Conservation (phyloP, 495 filamentous ascomycete genomes). For the Annulohypoxylon stygium region DNA sequence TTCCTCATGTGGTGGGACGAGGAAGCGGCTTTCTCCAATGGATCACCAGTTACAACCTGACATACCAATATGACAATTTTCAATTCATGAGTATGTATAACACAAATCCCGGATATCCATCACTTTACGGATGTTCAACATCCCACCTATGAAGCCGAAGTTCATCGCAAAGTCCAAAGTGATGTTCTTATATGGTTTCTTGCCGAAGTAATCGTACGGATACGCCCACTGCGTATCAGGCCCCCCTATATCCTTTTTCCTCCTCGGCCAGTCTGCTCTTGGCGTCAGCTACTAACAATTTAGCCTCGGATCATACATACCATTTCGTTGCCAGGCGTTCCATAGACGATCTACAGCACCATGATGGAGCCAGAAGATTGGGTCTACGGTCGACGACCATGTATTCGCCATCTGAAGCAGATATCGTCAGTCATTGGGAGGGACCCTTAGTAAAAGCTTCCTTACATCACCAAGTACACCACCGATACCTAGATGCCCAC, state of each 20-base stretch:
- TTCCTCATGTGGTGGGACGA: slow-evolving; percentile 83
- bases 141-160: slow-evolving; percentile 40
- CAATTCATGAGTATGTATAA: slow-evolving; percentile 50
- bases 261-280: slow-evolving; percentile 35
- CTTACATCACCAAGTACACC: slow-evolving; percentile 48
- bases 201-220: slow-evolving; percentile 52
- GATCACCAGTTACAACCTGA: neutral
- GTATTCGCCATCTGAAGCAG: slow-evolving; percentile 42
- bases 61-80: neutral
- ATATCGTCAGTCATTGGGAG: slow-evolving; percentile 24
- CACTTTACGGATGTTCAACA: slow-evolving; percentile 50
- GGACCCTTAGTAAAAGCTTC: neutral
- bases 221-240: slow-evolving; percentile 52
- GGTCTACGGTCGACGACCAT: slow-evolving; percentile 57
- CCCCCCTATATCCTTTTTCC: slow-evolving; percentile 52
- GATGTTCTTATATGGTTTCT: slow-evolving; percentile 52
- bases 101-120: slow-evolving; percentile 59
- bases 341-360: slow-evolving; percentile 65
- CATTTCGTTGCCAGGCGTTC: slow-evolving; percentile 63
- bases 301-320: slow-evolving; percentile 28
- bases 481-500: slow-evolving; percentile 46
- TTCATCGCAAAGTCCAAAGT: slow-evolving; percentile 54
- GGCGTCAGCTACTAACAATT: slow-evolving; percentile 1
- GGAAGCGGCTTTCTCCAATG: slow-evolving; percentile 59
- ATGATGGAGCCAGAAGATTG: slow-evolving; percentile 67